Evolutionary conservation across 305 asterid species (phyloP).

Genomic region (Solanum aculeatissimum): DNA sequence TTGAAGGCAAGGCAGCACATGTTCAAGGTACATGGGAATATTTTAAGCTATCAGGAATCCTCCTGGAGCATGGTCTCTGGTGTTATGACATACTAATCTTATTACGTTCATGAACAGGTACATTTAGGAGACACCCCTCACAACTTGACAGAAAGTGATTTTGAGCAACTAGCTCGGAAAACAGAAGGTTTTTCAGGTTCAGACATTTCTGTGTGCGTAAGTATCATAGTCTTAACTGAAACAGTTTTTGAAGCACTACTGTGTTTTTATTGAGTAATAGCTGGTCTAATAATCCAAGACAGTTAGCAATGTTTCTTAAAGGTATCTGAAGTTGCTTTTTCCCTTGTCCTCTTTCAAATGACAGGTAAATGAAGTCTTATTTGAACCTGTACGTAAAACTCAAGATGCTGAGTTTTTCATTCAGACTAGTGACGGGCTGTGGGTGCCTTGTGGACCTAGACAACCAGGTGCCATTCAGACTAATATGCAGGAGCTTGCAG

Average conservation of each 20-base stretch:
- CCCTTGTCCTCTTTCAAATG: neutral
- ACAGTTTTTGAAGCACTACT: neutral
- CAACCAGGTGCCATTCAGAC: constrained; percentile 17
- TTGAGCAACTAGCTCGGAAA: constrained; percentile 67
- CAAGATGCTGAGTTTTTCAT: constrained; percentile 17
- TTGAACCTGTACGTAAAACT: constrained; percentile 22
- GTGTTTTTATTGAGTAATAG: neutral
- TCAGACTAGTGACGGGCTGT: constrained; percentile 3
- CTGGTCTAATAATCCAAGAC: neutral
- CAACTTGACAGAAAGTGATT: constrained; percentile 77
- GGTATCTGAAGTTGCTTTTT: neutral
- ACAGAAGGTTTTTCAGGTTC: constrained; percentile 98
- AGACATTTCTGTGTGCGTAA: constrained; percentile 88
- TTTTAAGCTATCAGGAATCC: neutral
- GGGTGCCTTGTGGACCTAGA: constrained; percentile 21
- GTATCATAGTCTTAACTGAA: constrained; percentile 7
- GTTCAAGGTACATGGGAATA: constrained; percentile 57
- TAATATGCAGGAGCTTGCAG: constrained; percentile 16
- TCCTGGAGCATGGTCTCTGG: neutral
- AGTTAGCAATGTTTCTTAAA: neutral
- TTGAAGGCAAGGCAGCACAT: constrained; percentile 92
- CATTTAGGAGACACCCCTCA: constrained; percentile 98
- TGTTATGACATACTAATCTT: neutral
- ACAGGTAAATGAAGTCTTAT: constrained; percentile 14
- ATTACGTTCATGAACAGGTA: constrained; percentile 38